Base-by-base conservation (phyloP, 371 early-diverging fungal genomes). In the Globomyces sp. region DNA sequence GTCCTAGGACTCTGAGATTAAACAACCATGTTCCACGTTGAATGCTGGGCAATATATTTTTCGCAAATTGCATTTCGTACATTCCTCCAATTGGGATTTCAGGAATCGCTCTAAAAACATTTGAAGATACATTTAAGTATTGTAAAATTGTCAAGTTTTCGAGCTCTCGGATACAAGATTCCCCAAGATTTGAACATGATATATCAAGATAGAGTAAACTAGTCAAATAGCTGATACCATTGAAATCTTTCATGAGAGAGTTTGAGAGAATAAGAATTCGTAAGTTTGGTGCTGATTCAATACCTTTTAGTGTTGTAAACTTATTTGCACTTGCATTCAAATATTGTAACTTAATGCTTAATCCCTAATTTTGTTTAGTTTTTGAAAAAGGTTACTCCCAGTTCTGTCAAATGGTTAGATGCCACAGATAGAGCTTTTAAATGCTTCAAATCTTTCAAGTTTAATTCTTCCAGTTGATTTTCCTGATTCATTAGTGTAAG, bases 161-260 rank as follows among this genome's bases (percentile, higher is more conserved):
- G 9, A 75, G 58, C 40, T 43, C 36, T 4, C 67, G 61, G 3
- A 64, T 10, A 34, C 24, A 10, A 9, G 44, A 53, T 50, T 65
- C 66, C 37, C 57, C 13, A 3, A 72, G 43, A 13, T 64, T 50
- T 36, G 76, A 68, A 51, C 62, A 40, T 24, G 71, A 65, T 5
- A 73, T 34, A 58, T 75, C 68, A 24, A 75, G 36, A 49, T 75
- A 75, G 1, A 75, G 45, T 8, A 75, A 60, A 11, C 58, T 67
- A 9, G 37, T 24, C 10, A 75, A 46, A 3, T 53, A 60, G 13
- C 67, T 70, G 34, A 72, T 42, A 11, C 51, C 45, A 2, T 36
- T 44, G 13, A 71, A 46, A 57, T 72, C 73, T 34, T 66, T 47
- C 36, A 75, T 46, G 62, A 70, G 43, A 36, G 46, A 43, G 4